A percentile compares a stretch with the other conserved stretches of the same genome.
Evolutionary conservation across 176 grass and related monocot species (phyloP).

Genomic region (Carex littledalei): DNA sequence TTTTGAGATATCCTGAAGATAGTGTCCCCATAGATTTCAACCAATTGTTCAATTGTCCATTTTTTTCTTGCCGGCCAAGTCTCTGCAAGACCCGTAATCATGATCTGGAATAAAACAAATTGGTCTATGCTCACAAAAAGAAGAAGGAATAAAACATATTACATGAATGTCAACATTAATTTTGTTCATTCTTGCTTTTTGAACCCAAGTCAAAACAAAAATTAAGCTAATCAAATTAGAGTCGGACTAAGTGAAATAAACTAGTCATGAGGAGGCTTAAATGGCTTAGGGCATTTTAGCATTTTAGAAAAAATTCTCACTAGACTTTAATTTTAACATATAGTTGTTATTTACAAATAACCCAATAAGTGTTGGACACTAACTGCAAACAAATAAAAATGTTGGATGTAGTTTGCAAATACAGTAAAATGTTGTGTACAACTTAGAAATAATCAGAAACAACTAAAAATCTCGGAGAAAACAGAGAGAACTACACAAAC

Average conservation of each 20-base stretch:
- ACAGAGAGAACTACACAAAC: neutral
- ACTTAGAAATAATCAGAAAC: neutral
- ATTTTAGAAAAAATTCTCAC: neutral
- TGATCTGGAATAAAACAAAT: constrained; percentile 40
- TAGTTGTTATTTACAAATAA: neutral
- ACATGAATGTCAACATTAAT: neutral
- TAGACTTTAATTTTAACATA: neutral
- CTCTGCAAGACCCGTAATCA: constrained; percentile 63
- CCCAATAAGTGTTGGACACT: neutral
- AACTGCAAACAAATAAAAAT: neutral
- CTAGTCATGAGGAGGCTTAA: neutral
- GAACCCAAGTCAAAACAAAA: neutral
- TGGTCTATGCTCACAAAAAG: constrained; percentile 20
- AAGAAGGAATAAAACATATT: neutral
- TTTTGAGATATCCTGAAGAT: constrained; percentile 89
- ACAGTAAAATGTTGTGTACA: neutral
- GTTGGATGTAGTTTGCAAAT: neutral
- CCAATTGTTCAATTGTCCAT: constrained; percentile 77
- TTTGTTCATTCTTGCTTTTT: neutral
- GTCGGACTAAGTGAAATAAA: neutral
- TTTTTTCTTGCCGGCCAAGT: constrained; percentile 84
- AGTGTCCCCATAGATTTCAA: constrained; percentile 56
- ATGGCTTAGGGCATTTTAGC: neutral
- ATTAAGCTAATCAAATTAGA: neutral
- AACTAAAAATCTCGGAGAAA: neutral